Evolutionary conservation across 75 land plant genomes (phyloP), one percentile per base, ranked within the genome.

Genomic region (Azolla pinnata): DNA sequence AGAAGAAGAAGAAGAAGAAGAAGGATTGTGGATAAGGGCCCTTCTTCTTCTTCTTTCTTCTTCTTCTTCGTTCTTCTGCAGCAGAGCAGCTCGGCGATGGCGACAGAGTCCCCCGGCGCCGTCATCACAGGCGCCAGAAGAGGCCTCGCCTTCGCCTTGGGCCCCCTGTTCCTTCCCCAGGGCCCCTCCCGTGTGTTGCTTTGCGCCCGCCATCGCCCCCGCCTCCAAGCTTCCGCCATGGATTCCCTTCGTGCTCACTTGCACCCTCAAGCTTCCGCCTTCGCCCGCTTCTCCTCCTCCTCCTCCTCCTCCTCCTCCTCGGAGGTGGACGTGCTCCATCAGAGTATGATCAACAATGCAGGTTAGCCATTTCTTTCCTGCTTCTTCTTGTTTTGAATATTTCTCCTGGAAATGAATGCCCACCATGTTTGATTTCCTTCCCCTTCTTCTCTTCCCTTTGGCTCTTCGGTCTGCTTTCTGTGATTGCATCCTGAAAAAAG

Each of bases 51-150:
- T n/a, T n/a, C n/a, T n/a, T n/a, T n/a, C n/a, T n/a, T n/a, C n/a
- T n/a, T n/a, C n/a, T n/a, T n/a, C n/a, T n/a, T n/a, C n/a, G n/a
- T n/a, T n/a, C n/a, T n/a, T n/a, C n/a, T n/a, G n/a, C n/a, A n/a
- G n/a, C n/a, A n/a, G n/a, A n/a, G n/a, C n/a, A n/a, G n/a, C n/a
- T n/a, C n/a, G n/a, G n/a, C n/a, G n/a, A n/a, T n/a, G n/a, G n/a
- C n/a, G n/a, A n/a, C n/a, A n/a, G n/a, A n/a, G n/a, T n/a, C n/a
- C n/a, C 59, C 59, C 4, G 71, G 71, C 30, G 42, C 61, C 52
- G 71, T 68, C 28, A 68, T 68, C 7, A 68, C 71, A 10, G 71
- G 71, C n/a, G 71, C 57, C 20, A 53, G n/a, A 9, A 61, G 51
- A 18, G 71, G 71, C 31, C 64, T 68, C 1, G 71, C 64, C 0